Evolutionary conservation across 2,329 filamentous ascomycete species (phyloP).

Genomic region (Fusarium phyllophilum): DNA sequence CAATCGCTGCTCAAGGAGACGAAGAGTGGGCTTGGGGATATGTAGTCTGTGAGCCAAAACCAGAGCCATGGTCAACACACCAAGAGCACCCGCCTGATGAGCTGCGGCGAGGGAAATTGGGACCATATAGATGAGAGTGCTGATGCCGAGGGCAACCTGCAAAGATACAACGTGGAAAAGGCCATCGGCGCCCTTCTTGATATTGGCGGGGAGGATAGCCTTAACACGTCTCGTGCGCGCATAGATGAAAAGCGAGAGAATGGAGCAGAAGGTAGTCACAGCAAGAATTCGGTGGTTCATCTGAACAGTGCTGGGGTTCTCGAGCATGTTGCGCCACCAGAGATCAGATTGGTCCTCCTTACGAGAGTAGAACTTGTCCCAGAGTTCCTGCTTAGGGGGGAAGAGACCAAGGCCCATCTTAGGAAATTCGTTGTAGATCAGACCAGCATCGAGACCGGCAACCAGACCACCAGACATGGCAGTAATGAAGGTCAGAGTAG

Average conservation of each 20-base stretch:
- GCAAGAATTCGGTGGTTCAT: constrained; percentile 95
- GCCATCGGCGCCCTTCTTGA: constrained; percentile 76
- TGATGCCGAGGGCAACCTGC: constrained; percentile 89
- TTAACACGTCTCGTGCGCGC: constrained; percentile 71
- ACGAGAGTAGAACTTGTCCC: constrained; percentile 86
- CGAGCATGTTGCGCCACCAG: constrained; percentile 97
- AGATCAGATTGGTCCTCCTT: constrained; percentile 82
- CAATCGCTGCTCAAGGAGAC: constrained; percentile 65
- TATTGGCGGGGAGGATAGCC: constrained; percentile 69
- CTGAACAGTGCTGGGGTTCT: constrained; percentile 96
- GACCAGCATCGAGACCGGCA: constrained; percentile 91
- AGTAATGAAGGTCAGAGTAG: constrained; percentile 83
- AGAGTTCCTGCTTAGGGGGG: constrained; percentile 84
- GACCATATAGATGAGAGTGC: constrained; percentile 92
- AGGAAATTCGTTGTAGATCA: constrained; percentile 99
- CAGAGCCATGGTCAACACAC: constrained; percentile 82
- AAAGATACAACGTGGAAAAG: constrained; percentile 83
- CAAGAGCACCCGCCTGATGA: constrained; percentile 91
- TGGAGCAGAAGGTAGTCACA: constrained; percentile 84
- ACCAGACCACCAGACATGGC: constrained; percentile 95
- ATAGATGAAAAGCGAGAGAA: constrained; percentile 85
- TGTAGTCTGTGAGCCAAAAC: constrained; percentile 82
- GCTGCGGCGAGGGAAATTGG: constrained; percentile 87
- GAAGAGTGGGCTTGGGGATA: constrained; percentile 73
- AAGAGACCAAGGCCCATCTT: constrained; percentile 88